These are phyloP conservation scores for Gamarada debralockiae DNA, from an alignment of 495 filamentous ascomycete genomes.

Conservation along the genomic window DNA sequence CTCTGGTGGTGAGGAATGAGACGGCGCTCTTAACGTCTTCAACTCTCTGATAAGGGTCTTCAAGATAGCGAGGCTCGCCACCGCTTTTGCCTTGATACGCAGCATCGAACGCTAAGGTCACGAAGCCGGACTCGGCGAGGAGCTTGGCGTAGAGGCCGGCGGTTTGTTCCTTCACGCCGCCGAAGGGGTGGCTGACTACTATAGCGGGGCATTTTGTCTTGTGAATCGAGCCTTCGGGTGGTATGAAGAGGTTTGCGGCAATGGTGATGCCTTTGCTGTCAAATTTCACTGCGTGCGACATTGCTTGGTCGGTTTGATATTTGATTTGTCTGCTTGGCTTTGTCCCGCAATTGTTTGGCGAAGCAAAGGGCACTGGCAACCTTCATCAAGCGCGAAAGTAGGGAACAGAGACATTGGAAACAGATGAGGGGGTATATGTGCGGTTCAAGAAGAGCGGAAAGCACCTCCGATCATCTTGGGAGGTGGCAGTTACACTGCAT, in stretches of 20 bases:
- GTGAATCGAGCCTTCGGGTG: neutral
- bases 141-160: slow-evolving; percentile 28
- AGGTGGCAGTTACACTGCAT: too few species aligned
- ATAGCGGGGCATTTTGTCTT: slow-evolving; percentile 22
- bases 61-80: slow-evolving; percentile 34
- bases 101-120: slow-evolving; percentile 33
- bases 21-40: slow-evolving; percentile 36
- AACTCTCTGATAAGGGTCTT: slow-evolving; percentile 35
- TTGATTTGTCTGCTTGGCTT: too few species aligned
- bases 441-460: too few species aligned
- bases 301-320: too few species aligned
- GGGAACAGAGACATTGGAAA: too few species aligned
- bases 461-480: too few species aligned
- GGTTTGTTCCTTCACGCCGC: slow-evolving; percentile 38
- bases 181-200: slow-evolving; percentile 33
- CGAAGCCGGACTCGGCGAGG: slow-evolving; percentile 32
- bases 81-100: slow-evolving; percentile 35
- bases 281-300: neutral
- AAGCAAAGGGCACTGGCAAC: too few species aligned
- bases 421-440: too few species aligned
- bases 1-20: slow-evolving; percentile 28
- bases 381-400: too few species aligned
- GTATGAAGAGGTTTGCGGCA: neutral
- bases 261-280: neutral
- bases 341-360: too few species aligned